Base-by-base conservation (phyloP, 495 filamentous ascomycete genomes). In the Usnea hakonensis region DNA sequence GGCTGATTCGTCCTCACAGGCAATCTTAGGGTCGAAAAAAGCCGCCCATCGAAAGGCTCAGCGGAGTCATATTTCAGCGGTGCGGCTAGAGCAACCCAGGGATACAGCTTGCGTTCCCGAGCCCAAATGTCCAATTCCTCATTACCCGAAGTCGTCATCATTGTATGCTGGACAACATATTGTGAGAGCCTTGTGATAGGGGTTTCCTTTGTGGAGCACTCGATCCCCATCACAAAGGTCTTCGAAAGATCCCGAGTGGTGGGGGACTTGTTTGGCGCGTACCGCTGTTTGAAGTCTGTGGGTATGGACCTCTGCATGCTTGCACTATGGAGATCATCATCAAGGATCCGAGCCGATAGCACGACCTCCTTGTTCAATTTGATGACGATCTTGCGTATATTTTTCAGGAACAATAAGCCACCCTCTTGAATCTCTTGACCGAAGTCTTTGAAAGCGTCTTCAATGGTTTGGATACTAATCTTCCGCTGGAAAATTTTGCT, bases 51-150 rank as follows among this genome's bases (percentile, higher is more conserved):
- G 62, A 66, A 62, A 28, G 57, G 9, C 32, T 35, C 23, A 41
- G 55, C 41, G 32, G 41, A 7, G 13, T 26, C 57, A 36, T 36
- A 30, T 32, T 37, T 35, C 55, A 78, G 23, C 28, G 72, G 74
- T 7, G 71, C 70, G 17, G 76, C 76, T 64, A 77, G 63, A 37
- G 73, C 74, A 54, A 73, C 68, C 76, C 76, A 77, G 8, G 74
- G 73, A 43, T 76, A 73, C 3, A 73, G 40, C 57, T 78, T 77
- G 3, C 67, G 56, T 17, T 65, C 48, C 36, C 69, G 67, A 55
- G 73, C 67, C 76, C 76, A 78, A 13, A 54, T 55, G 38, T 67
- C 64, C 17, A 77, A 54, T 8, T 65, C 43, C 28, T 64, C 21
- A 38, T 69, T 50, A 36, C 67, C 64, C 28, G 33, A 28, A 52